phyloP scores from a whole-genome alignment of 768 basidiomycete genomes.

The Mycena polygramma region DNA sequence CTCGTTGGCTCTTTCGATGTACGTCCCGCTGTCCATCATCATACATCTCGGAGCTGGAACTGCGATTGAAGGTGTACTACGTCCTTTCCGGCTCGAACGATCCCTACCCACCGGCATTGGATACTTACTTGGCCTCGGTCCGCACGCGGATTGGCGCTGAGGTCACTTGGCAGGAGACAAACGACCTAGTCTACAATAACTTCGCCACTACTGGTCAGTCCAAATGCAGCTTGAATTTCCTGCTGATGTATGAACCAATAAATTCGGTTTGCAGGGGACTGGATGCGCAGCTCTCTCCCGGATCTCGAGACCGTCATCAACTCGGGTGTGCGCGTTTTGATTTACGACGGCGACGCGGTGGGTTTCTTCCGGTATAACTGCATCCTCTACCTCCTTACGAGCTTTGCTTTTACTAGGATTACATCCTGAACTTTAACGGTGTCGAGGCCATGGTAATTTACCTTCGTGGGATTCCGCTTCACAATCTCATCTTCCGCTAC shows the following conservation, averaged over 20 bases:
- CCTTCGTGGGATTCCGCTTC: background rate
- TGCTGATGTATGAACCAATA: background rate
- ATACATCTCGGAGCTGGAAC: background rate
- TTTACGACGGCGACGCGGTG: constrained; percentile 73
- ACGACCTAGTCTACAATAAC: constrained; percentile 58
- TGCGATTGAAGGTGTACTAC: constrained; percentile 57
- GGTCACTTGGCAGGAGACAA: constrained; percentile 57
- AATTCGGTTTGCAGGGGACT: constrained; percentile 18
- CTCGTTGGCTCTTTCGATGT: constrained; percentile 70
- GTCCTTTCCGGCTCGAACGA: constrained; percentile 60
- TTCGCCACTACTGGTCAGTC: constrained; percentile 61
- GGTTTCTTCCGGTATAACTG: constrained; percentile 55
- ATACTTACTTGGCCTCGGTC: constrained; percentile 47
- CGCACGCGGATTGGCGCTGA: constrained; percentile 59
- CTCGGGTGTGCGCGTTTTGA: constrained; percentile 58
- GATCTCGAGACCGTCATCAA: constrained; percentile 70
- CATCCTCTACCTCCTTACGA: constrained; percentile 46
- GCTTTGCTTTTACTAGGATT: constrained; percentile 57
- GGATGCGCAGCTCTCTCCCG: constrained; percentile 51
- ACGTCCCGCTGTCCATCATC: no score
- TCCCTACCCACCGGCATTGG: constrained; percentile 63
- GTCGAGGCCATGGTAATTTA: constrained; percentile 67
- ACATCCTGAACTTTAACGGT: constrained; percentile 66
- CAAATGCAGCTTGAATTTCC: background rate
- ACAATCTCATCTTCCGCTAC: background rate